phyloP scores from a whole-genome alignment of 495 filamentous ascomycete genomes.

The Neurospora sp. region DNA sequence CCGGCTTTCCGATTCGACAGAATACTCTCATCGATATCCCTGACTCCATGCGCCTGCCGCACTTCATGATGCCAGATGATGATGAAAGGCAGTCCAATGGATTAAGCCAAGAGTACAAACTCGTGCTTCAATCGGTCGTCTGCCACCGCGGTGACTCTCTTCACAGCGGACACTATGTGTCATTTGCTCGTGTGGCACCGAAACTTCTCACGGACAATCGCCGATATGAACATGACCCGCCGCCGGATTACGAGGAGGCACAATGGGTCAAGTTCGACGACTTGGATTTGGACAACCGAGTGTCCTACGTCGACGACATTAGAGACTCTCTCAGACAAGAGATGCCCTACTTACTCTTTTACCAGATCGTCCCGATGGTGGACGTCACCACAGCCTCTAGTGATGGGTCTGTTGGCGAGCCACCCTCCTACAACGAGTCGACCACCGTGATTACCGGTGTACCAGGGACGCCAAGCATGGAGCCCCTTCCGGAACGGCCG shows the following conservation, averaged over 20 bases:
- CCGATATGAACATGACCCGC: constrained; percentile 38
- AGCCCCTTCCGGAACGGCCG: constrained; percentile 1
- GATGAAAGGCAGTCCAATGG: constrained; percentile 55
- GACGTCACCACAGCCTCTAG: constrained; percentile 50
- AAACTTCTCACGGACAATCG: constrained; percentile 43
- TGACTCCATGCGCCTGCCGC: constrained; percentile 73
- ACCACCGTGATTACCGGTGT: not conserved
- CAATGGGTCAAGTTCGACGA: constrained; percentile 92
- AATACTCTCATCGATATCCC: constrained; percentile 87
- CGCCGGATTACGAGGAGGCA: constrained; percentile 46
- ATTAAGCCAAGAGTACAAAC: constrained; percentile 55
- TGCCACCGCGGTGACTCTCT: constrained; percentile 84
- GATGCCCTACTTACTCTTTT: constrained; percentile 89
- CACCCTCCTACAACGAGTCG: constrained; percentile 47
- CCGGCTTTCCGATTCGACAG: constrained; percentile 56
- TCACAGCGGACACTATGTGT: constrained; percentile 86
- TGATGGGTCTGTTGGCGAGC: constrained; percentile 37
- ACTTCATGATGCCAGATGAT: constrained; percentile 78
- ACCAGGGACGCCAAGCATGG: constrained; percentile 11
- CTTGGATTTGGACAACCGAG: constrained; percentile 49
- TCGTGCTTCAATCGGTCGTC: constrained; percentile 78
- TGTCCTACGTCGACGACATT: constrained; percentile 67
- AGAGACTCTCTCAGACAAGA: constrained; percentile 64
- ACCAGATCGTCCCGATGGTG: constrained; percentile 81
- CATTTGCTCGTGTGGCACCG: constrained; percentile 63